phyloP scores from a whole-genome alignment of 2,329 filamentous ascomycete genomes.

The Thelonectria discophora region DNA sequence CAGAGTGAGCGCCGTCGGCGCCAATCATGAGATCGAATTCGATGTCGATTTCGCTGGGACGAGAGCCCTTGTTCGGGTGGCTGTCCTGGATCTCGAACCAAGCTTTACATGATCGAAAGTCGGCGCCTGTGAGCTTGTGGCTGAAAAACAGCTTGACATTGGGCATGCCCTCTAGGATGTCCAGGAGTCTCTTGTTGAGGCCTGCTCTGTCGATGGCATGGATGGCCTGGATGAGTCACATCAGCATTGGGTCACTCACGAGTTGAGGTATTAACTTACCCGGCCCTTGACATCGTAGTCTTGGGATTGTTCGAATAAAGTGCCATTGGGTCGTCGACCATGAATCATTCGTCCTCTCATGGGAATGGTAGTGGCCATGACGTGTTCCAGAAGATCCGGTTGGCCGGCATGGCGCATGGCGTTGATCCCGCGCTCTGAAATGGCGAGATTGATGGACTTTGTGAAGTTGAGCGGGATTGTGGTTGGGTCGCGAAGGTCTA shows the following conservation, averaged over 20 bases:
- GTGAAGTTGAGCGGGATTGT: slow-evolving; percentile 93
- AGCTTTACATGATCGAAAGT: slow-evolving; percentile 80
- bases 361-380: slow-evolving; percentile 83
- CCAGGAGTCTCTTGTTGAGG: slow-evolving; percentile 84
- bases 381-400: slow-evolving; percentile 73
- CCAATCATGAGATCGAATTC: slow-evolving; percentile 94
- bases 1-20: slow-evolving; percentile 93
- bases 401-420: slow-evolving; percentile 78
- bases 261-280: slow-evolving; percentile 59
- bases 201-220: slow-evolving; percentile 85
- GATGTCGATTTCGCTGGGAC: slow-evolving; percentile 79
- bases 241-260: slow-evolving; percentile 15
- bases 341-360: slow-evolving; percentile 99
- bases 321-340: slow-evolving; percentile 68
- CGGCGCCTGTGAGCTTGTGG: slow-evolving; percentile 90
- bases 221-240: slow-evolving; percentile 68
- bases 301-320: slow-evolving; percentile 83
- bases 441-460: slow-evolving; percentile 96
- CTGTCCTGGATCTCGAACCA: slow-evolving; percentile 78
- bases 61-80: slow-evolving; percentile 48
- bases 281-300: slow-evolving; percentile 89
- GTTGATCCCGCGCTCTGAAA: slow-evolving; percentile 93
- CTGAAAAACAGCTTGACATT: slow-evolving; percentile 95
- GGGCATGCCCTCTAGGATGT: slow-evolving; percentile 81
- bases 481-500: slow-evolving; percentile 85